Percentiles rank a stretch among this genome's conserved stretches.
Conservation (phyloP, 2,329 filamentous ascomycete genomes). For the Paecilomyces variotii region DNA sequence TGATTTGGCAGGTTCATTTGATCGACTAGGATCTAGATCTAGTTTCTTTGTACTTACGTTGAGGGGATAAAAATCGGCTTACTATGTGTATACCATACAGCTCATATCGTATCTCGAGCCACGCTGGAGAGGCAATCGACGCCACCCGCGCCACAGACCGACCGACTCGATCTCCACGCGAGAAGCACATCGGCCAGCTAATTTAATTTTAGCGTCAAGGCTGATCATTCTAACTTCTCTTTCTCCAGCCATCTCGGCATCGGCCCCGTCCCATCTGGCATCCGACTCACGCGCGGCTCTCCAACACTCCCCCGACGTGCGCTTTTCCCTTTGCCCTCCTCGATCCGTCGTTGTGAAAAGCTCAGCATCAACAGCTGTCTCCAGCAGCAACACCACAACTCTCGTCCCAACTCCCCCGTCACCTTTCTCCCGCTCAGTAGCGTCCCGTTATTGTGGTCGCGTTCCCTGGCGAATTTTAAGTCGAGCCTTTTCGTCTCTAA, state of each 20-base stretch:
- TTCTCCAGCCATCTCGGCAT: background rate
- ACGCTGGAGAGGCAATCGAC: too few species aligned
- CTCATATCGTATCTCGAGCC: too few species aligned
- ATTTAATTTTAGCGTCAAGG: background rate
- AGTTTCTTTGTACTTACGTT: too few species aligned
- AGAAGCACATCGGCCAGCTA: background rate
- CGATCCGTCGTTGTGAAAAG: background rate
- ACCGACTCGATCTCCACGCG: background rate
- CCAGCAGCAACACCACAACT: background rate
- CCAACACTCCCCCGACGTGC: background rate
- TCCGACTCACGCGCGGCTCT: background rate
- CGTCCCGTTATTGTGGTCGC: slow-evolving; percentile 3
- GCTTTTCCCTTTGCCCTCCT: background rate
- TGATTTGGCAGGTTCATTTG: too few species aligned
- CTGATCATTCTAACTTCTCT: too few species aligned
- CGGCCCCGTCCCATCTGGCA: background rate
- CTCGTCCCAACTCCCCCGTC: slow-evolving; percentile 6
- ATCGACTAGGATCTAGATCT: too few species aligned
- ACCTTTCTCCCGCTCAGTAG: slow-evolving; percentile 8
- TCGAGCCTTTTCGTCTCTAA: background rate
- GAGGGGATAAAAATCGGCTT: too few species aligned
- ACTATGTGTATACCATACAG: too few species aligned
- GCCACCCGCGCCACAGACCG: too few species aligned
- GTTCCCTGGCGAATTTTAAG: background rate
- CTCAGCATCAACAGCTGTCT: background rate